phyloP scores from a whole-genome alignment of 768 basidiomycete genomes.

The Tulasnella sp. region DNA sequence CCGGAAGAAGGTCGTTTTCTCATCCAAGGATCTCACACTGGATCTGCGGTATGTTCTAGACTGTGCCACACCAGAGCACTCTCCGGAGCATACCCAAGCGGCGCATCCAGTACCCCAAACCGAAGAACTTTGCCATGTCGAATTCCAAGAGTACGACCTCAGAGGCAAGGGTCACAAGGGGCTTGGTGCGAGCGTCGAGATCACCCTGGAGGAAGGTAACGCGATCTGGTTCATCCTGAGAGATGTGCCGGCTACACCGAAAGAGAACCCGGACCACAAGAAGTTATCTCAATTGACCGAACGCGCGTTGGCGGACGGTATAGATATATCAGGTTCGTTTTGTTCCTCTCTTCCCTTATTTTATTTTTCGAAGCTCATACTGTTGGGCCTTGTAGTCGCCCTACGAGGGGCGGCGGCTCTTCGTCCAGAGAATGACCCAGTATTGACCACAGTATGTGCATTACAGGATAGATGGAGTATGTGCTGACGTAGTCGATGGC shows the following conservation, averaged over 20 bases:
- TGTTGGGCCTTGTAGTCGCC: background rate
- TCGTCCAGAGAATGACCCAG: background rate
- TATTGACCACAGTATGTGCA: constrained; percentile 7
- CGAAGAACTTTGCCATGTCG: constrained; percentile 20
- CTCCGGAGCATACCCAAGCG: constrained; percentile 32
- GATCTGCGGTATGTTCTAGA: constrained; percentile 64
- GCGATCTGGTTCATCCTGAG: constrained; percentile 80
- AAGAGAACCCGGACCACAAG: background rate
- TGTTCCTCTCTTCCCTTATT: background rate
- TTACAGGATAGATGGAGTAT: constrained; percentile 1
- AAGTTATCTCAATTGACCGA: background rate
- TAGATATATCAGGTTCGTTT: background rate
- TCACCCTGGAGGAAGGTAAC: constrained; percentile 74
- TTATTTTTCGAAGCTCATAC: background rate
- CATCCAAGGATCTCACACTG: constrained; percentile 44
- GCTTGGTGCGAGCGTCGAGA: constrained; percentile 42
- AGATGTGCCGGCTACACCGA: background rate
- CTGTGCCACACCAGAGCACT: background rate
- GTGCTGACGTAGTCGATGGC: constrained; percentile 17
- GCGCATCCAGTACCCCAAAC: constrained; percentile 23
- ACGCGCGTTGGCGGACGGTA: background rate
- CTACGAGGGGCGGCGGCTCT: constrained; percentile 3
- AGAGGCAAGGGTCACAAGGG: constrained; percentile 53
- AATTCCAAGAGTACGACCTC: constrained; percentile 28
- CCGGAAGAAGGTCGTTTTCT: constrained; percentile 52